These are phyloP conservation scores for Luvunga scandens DNA, from an alignment of 345 rosid genomes.

Conservation along the genomic window DNA sequence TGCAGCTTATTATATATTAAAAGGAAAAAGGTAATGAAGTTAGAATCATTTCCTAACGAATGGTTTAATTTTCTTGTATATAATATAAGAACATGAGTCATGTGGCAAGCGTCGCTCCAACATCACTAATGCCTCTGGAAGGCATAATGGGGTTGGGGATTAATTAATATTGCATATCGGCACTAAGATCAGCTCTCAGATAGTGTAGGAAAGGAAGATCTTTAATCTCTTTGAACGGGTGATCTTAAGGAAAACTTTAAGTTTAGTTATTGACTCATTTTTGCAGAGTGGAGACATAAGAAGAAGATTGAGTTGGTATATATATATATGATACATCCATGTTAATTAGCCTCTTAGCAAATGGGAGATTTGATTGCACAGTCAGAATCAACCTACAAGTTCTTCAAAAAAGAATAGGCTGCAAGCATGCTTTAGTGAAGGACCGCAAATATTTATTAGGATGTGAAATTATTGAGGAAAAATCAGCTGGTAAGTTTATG, in stretches of 20 bases:
- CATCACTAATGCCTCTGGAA: constrained; percentile 2
- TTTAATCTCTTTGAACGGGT: not conserved
- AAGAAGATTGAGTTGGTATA: not conserved
- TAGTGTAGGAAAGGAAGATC: constrained; percentile 1
- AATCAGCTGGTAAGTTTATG: too few species aligned
- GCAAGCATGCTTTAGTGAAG: too few species aligned
- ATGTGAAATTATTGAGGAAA: too few species aligned
- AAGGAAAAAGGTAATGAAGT: constrained; percentile 19
- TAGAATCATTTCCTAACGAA: constrained; percentile 24
- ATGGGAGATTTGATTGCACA: not conserved
- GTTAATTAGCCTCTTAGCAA: not conserved
- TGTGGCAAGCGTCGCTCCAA: constrained; percentile 11
- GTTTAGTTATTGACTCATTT: not conserved
- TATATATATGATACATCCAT: constrained; percentile 1
- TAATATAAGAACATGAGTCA: constrained; percentile 21
- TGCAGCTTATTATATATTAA: not conserved
- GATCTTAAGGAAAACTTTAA: not conserved
- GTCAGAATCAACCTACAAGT: not conserved
- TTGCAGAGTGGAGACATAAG: not conserved
- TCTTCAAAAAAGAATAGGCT: not conserved
- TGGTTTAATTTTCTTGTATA: constrained; percentile 16
- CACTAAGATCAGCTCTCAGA: constrained; percentile 1
- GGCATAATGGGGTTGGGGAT: constrained; percentile 13
- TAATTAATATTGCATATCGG: constrained; percentile 8
- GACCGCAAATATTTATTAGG: too few species aligned